Percentiles rank a stretch among this genome's conserved stretches.
Conservation (phyloP, 768 basidiomycete genomes). For the Lactifluus rugatus region DNA sequence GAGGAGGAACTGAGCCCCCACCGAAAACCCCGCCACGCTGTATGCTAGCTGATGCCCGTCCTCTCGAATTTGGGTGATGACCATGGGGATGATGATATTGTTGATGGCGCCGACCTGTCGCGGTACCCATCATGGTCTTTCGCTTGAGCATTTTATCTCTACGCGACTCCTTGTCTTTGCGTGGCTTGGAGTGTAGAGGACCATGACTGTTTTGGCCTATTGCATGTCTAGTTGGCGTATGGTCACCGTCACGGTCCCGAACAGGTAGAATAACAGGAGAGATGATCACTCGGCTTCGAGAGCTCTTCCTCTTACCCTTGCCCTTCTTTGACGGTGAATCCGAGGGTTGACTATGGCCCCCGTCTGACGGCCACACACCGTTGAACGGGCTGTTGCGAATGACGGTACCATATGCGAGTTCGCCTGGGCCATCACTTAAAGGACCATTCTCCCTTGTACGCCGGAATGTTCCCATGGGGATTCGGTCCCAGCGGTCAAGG, state of each 20-base stretch:
- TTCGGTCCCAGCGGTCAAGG: constrained; percentile 62
- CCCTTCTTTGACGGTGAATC: constrained; percentile 23
- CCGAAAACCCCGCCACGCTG: constrained; percentile 35
- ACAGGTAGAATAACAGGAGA: constrained; percentile 46
- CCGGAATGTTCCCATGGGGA: constrained; percentile 65
- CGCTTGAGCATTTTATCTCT: constrained; percentile 54
- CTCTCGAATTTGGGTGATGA: constrained; percentile 58
- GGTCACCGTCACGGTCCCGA: constrained; percentile 40
- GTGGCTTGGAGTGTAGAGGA: constrained; percentile 39
- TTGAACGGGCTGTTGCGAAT: constrained; percentile 18
- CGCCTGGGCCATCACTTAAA: constrained; percentile 9
- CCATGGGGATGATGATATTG: constrained; percentile 46
- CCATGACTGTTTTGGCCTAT: constrained; percentile 24
- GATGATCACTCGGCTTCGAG: constrained; percentile 27
- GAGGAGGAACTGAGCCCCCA: constrained; percentile 19
- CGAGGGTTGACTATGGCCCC: constrained; percentile 16
- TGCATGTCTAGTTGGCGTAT: constrained; percentile 38
- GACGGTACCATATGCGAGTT: constrained; percentile 14
- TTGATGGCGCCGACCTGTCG: constrained; percentile 28
- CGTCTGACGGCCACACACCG: constrained; percentile 20
- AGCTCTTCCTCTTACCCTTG: constrained; percentile 26
- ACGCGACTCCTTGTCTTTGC: constrained; percentile 46
- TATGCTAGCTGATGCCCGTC: constrained; percentile 42
- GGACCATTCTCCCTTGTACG: constrained; percentile 39
- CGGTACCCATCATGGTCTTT: constrained; percentile 38